phyloP scores from a whole-genome alignment of 768 basidiomycete species.

The Phylloporus scabripes region DNA sequence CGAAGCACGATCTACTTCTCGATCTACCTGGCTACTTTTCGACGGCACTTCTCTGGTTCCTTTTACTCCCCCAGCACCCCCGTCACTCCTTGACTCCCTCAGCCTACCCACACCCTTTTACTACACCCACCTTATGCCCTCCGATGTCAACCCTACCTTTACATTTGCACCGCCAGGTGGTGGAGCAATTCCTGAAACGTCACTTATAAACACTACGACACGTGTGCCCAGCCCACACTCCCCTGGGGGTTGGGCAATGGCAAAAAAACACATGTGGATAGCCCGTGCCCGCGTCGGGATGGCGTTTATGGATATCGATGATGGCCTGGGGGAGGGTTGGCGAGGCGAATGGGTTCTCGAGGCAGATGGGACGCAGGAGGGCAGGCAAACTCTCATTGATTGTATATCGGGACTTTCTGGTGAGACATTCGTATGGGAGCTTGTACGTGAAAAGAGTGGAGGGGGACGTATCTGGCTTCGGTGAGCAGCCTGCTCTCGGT shows the following conservation, averaged over 20 bases:
- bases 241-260: conserved; percentile 52
- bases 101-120: conserved; percentile 72
- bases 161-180: conserved; percentile 26
- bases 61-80: conserved; percentile 48
- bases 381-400: conserved; percentile 49
- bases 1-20: conserved; percentile 17
- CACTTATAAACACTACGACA: conserved; percentile 34
- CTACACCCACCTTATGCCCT: conserved; percentile 60
- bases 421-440: conserved; percentile 41
- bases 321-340: conserved; percentile 61
- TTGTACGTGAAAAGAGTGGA: conserved; percentile 58
- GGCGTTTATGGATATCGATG: conserved; percentile 32
- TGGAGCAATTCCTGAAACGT: conserved; percentile 41
- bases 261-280: conserved; percentile 62
- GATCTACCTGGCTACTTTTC: conserved; percentile 68
- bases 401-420: conserved; percentile 40
- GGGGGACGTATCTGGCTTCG: conserved; percentile 60
- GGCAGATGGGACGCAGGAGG: conserved; percentile 69
- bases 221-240: conserved; percentile 57
- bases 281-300: conserved; percentile 42
- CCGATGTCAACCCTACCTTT: conserved; percentile 22
- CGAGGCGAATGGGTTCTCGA: conserved; percentile 77
- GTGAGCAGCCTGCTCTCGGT: conserved; percentile 31
- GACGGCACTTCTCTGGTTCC: conserved; percentile 59
- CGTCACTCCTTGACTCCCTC: conserved; percentile 52